Conservation (phyloP, 1,139 yeast genomes). For the Pichia sp. region DNA sequence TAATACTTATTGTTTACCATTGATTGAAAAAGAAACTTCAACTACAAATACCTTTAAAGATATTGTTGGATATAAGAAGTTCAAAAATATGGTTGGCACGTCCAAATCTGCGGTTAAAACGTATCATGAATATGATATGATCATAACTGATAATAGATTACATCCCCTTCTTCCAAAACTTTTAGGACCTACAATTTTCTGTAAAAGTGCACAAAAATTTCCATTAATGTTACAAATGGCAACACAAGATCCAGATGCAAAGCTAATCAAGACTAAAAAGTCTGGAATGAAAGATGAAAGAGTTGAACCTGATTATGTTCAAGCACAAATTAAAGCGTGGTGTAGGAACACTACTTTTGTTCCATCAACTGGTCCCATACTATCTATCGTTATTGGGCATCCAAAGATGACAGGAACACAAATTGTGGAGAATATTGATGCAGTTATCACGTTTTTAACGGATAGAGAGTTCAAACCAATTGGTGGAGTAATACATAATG, state of each 20-base stretch:
- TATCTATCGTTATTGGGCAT: conserved; percentile 49
- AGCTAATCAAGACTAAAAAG: conserved; percentile 32
- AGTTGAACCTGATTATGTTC: conserved; percentile 56
- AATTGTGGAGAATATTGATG: conserved; percentile 49
- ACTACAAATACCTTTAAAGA: conserved; percentile 57
- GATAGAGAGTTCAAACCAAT: conserved; percentile 45
- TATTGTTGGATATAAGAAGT: conserved; percentile 50
- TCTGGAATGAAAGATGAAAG: conserved; percentile 45
- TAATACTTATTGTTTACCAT: conserved; percentile 42
- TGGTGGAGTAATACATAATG: conserved; percentile 50
- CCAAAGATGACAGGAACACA: conserved; percentile 39
- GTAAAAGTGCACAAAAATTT: conserved; percentile 50
- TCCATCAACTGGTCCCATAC: conserved; percentile 51
- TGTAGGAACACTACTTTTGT: conserved; percentile 54
- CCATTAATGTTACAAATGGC: conserved; percentile 68
- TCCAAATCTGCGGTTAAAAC: conserved; percentile 41
- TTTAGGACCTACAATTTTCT: conserved; percentile 51
- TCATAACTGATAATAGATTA: conserved; percentile 60
- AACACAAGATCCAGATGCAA: conserved; percentile 40
- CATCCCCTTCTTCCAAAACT: conserved; percentile 52
- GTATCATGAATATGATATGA: conserved; percentile 56
- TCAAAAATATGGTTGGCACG: conserved; percentile 43
- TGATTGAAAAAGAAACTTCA: conserved; percentile 43
- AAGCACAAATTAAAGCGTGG: conserved; percentile 55
- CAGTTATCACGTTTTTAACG: conserved; percentile 46